A percentile compares a stretch with the other conserved stretches of the same genome.
Conservation (phyloP, 768 basidiomycete genomes). For the Pisolithus orientalis region DNA sequence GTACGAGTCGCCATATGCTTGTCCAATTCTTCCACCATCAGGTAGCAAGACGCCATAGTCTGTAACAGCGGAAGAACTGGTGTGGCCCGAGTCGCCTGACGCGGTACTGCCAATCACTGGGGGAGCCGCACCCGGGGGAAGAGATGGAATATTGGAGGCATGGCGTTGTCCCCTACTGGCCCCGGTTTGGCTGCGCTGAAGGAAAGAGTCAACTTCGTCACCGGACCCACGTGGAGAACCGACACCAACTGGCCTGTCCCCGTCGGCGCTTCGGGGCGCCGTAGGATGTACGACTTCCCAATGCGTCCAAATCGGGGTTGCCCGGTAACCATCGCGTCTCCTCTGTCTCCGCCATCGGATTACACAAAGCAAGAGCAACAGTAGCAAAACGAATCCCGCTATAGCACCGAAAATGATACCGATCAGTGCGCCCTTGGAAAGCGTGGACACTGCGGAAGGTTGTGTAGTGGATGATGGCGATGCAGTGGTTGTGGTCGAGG, state of each 20-base stretch:
- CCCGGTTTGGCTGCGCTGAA: slow-evolving; percentile 32
- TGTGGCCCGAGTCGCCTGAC: slow-evolving; percentile 33
- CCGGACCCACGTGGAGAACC: slow-evolving; percentile 66
- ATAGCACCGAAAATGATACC: slow-evolving; percentile 42
- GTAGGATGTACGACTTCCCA: slow-evolving; percentile 36
- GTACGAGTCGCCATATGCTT: slow-evolving; percentile 17
- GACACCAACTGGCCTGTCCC: slow-evolving; percentile 45
- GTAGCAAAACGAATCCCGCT: slow-evolving; percentile 51
- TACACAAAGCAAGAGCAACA: slow-evolving; percentile 37
- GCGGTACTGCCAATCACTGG: slow-evolving; percentile 34
- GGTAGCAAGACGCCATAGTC: slow-evolving; percentile 30
- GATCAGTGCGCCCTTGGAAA: slow-evolving; percentile 26
- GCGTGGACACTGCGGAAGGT: slow-evolving; percentile 23
- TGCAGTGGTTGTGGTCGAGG: slow-evolving; percentile 20
- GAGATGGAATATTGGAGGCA: slow-evolving; percentile 17
- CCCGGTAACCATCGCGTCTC: slow-evolving; percentile 10
- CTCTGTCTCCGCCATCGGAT: slow-evolving; percentile 24
- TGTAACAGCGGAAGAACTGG: slow-evolving; percentile 34
- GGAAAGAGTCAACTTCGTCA: slow-evolving; percentile 63
- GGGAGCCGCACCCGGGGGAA: slow-evolving; percentile 29
- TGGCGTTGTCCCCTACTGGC: slow-evolving; percentile 10
- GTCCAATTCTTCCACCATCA: slow-evolving; percentile 27
- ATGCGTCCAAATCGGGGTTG: slow-evolving; percentile 35
- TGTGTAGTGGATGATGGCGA: slow-evolving; percentile 6
- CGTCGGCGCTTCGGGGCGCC: slow-evolving; percentile 12